These are phyloP conservation scores for Clonostachys rhizophaga DNA, from an alignment of 2,329 filamentous ascomycete genomes.

Conservation along the genomic window DNA sequence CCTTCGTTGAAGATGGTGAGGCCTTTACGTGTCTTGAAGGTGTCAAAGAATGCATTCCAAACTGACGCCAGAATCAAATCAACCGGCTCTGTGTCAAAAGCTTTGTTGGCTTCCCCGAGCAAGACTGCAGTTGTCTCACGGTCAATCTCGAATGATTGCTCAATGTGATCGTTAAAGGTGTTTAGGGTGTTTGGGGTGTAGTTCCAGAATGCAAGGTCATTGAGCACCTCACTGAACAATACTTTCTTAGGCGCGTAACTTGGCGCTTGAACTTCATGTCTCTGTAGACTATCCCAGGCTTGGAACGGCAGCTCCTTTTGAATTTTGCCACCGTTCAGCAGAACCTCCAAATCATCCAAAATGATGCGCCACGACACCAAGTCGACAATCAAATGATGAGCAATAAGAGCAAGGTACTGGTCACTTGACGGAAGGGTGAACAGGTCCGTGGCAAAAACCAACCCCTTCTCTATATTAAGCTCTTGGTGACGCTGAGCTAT, in stretches of 20 bases:
- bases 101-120: conserved; percentile 5
- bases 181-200: conserved; percentile 7
- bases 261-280: conserved; percentile 22
- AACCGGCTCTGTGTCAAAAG: conserved; percentile 24
- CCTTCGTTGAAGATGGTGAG: conserved; percentile 32
- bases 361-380: conserved; percentile 41
- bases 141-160: conserved; percentile 1
- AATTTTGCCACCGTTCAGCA: conserved; percentile 12
- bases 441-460: conserved; percentile 8
- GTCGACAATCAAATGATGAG: conserved; percentile 33
- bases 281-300: conserved; percentile 21
- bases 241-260: conserved; percentile 2
- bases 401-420: conserved; percentile 22
- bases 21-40: conserved; percentile 21
- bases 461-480: conserved; percentile 2
- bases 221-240: neutral
- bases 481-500: conserved; percentile 2
- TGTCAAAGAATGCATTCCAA: conserved; percentile 21
- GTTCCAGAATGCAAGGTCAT: conserved; percentile 15
- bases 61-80: conserved; percentile 30
- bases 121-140: conserved; percentile 2
- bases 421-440: conserved; percentile 1
- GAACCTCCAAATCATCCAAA: conserved; percentile 33
- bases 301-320: conserved; percentile 16
- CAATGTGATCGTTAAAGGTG: conserved; percentile 2